Percentiles rank a stretch among this genome's conserved stretches.
These are phyloP conservation scores for Rhizopogon salebrosus DNA, from an alignment of 768 basidiomycete genomes.

Conservation along the genomic window DNA sequence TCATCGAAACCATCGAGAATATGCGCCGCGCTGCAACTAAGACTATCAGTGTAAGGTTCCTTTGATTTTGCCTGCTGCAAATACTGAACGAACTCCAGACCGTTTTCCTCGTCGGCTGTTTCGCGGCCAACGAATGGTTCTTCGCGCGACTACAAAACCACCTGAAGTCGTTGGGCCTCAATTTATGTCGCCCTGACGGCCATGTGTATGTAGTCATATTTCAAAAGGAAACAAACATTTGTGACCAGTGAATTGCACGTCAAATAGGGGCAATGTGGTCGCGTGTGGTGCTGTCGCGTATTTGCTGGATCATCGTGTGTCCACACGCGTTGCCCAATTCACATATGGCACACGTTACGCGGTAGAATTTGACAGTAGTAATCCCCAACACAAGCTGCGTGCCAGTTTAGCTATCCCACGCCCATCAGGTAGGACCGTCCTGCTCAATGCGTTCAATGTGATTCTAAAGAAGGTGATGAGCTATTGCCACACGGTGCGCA, in stretches of 20 bases:
- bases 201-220: conserved; percentile 34
- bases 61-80: background rate
- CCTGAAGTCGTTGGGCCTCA: conserved; percentile 31
- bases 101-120: conserved; percentile 41
- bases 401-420: conserved; percentile 23
- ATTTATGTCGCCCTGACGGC: conserved; percentile 45
- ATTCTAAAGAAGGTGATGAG: conserved; percentile 22
- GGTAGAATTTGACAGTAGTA: conserved; percentile 22
- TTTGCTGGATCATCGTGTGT: conserved; percentile 38
- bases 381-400: conserved; percentile 26
- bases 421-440: conserved; percentile 26
- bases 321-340: conserved; percentile 32
- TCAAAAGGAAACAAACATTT: background rate
- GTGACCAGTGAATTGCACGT: background rate
- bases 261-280: conserved; percentile 38
- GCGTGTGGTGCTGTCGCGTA: conserved; percentile 40
- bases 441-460: conserved; percentile 28
- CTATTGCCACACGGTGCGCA: background rate
- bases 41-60: conserved; percentile 19
- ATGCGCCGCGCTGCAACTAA: conserved; percentile 15
- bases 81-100: conserved; percentile 19
- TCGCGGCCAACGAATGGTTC: conserved; percentile 40
- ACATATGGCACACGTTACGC: conserved; percentile 33
- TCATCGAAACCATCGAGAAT: conserved; percentile 20
- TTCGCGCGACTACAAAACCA: conserved; percentile 26